Conservation (phyloP, 345 rosid species). For the Citrus sp. region DNA sequence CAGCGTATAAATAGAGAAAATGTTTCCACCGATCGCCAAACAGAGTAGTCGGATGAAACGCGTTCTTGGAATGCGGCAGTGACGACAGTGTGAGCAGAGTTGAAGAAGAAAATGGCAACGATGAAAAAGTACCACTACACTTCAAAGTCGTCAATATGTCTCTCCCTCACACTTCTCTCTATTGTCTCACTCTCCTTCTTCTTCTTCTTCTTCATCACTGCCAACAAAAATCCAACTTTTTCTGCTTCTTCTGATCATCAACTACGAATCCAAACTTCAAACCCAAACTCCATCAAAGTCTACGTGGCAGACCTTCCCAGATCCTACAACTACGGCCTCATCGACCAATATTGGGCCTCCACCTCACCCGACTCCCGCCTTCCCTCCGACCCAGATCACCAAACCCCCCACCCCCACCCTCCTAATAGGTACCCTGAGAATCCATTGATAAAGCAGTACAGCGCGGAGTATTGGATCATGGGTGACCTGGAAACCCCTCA, state of each 20-base stretch:
- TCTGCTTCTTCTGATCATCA: background rate
- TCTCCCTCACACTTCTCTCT: constrained; percentile 35
- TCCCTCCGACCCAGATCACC: constrained; percentile 73
- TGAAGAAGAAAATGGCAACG: constrained; percentile 22
- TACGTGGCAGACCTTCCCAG: constrained; percentile 78
- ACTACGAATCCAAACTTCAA: background rate
- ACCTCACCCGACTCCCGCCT: constrained; percentile 60
- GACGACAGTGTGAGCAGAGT: background rate
- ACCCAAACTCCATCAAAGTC: constrained; percentile 52
- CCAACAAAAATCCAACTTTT: constrained; percentile 1
- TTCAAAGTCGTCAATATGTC: constrained; percentile 32
- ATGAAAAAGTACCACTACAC: constrained; percentile 17
- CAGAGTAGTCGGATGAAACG: background rate
- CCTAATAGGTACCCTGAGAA: constrained; percentile 56
- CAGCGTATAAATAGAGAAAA: too few species aligned
- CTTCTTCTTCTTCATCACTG: constrained; percentile 16
- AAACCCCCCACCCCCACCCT: constrained; percentile 34
- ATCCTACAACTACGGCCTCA: constrained; percentile 80
- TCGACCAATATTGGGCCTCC: constrained; percentile 66
- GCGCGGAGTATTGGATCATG: constrained; percentile 94
- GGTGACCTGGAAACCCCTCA: constrained; percentile 78
- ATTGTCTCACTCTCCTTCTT: constrained; percentile 36
- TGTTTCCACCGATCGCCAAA: too few species aligned
- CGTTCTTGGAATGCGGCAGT: background rate
- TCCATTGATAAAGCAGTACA: constrained; percentile 90